A percentile compares a stretch with the other conserved stretches of the same genome.
phyloP scores from a whole-genome alignment of 2,329 filamentous ascomycete species.

The Aspergillus sp. region DNA sequence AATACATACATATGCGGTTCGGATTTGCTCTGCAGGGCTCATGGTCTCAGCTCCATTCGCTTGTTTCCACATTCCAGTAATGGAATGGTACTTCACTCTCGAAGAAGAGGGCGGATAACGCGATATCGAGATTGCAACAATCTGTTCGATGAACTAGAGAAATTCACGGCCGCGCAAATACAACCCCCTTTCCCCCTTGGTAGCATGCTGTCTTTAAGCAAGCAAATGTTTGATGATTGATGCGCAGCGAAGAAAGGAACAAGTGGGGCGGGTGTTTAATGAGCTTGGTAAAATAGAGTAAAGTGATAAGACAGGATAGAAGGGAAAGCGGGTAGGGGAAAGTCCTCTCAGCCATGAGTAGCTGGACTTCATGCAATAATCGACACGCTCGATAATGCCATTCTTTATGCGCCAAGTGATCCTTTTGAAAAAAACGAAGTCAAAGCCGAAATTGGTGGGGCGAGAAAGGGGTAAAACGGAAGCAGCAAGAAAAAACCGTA shows the following conservation, averaged over 20 bases:
- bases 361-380: conserved; percentile 14
- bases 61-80: neutral
- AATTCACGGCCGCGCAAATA: neutral
- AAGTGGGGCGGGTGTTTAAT: neutral
- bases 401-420: conserved; percentile 16
- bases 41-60: neutral
- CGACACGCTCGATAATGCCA: conserved; percentile 14
- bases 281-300: too few relatives aligned
- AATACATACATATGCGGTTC: conserved; percentile 5
- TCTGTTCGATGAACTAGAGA: neutral
- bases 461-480: neutral
- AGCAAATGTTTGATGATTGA: neutral
- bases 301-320: neutral
- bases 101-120: neutral
- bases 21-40: neutral
- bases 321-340: conserved; percentile 1
- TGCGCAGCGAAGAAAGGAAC: neutral
- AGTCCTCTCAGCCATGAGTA: neutral
- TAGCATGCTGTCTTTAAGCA: neutral
- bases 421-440: neutral
- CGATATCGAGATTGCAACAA: neutral
- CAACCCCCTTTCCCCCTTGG: neutral
- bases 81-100: neutral
- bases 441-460: conserved; percentile 6
- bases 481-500: neutral